Conservation (phyloP, 2,329 filamentous ascomycete species). For the Trichoderma citrinoviride region DNA sequence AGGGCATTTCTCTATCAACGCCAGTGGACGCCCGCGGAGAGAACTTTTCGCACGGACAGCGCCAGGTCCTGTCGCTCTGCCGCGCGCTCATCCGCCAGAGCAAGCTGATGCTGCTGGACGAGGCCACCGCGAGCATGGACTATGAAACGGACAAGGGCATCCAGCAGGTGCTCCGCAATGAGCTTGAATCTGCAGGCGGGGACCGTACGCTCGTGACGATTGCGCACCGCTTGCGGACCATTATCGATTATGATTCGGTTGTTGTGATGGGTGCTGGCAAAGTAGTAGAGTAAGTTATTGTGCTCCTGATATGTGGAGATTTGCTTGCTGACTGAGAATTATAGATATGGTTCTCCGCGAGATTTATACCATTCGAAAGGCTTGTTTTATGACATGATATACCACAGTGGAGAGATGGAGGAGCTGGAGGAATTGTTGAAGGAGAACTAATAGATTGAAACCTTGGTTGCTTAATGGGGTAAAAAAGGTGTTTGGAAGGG, state of each 20-base stretch:
- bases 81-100: conserved; percentile 54
- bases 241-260: conserved; percentile 58
- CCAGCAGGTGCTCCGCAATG: conserved; percentile 50
- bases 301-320: neutral
- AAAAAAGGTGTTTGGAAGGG: neutral
- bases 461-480: neutral
- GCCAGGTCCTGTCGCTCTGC: conserved; percentile 57
- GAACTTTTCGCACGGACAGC: conserved; percentile 58
- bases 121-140: conserved; percentile 60
- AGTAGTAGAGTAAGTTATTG: conserved; percentile 49
- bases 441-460: neutral
- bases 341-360: conserved; percentile 46
- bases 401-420: conserved; percentile 52
- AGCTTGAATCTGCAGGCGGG: conserved; percentile 44
- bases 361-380: conserved; percentile 46
- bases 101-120: conserved; percentile 56
- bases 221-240: conserved; percentile 56
- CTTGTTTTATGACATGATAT: conserved; percentile 54
- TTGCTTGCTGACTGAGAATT: neutral
- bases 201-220: conserved; percentile 57
- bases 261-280: conserved; percentile 55
- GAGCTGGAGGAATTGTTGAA: conserved; percentile 42
- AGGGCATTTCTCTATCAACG: conserved; percentile 42
- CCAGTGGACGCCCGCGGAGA: conserved; percentile 52
- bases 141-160: conserved; percentile 56